phyloP scores from a whole-genome alignment of 371 early-diverging fungal genomes.

The Rhizomucor pusillus region DNA sequence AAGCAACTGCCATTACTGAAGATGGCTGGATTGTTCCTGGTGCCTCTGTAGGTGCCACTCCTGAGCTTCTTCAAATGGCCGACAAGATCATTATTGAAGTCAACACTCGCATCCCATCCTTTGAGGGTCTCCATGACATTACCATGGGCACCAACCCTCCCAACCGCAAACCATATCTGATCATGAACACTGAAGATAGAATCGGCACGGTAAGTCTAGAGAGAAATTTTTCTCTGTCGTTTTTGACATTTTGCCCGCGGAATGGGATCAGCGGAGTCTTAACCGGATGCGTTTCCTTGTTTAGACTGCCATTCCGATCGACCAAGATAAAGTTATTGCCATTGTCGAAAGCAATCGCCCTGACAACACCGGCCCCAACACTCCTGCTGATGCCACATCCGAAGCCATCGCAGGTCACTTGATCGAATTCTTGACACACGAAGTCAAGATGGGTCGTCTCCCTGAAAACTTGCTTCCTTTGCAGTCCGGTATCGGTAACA shows the following conservation, averaged over 20 bases:
- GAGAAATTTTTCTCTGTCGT: neutral
- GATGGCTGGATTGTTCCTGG: conserved; percentile 54
- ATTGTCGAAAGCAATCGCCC: conserved; percentile 46
- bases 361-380: conserved; percentile 45
- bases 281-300: neutral
- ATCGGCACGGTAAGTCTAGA: conserved; percentile 42
- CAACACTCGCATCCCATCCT: conserved; percentile 52
- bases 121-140: conserved; percentile 55
- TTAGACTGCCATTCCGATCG: conserved; percentile 49
- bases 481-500: conserved; percentile 58
- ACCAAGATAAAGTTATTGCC: conserved; percentile 48
- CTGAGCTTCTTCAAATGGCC: conserved; percentile 52
- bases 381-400: conserved; percentile 41
- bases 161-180: conserved; percentile 47
- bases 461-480: conserved; percentile 46
- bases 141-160: conserved; percentile 39
- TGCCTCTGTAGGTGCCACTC: conserved; percentile 55
- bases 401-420: conserved; percentile 47
- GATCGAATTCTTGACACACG: conserved; percentile 51
- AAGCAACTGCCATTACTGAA: conserved; percentile 57
- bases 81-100: conserved; percentile 55
- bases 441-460: conserved; percentile 50
- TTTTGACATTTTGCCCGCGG: neutral
- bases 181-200: conserved; percentile 48
- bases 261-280: neutral